Evolutionary conservation across 2,329 filamentous ascomycete species (phyloP), one percentile per base, ranked within the genome.

Genomic region (Colletotrichum cereale): DNA sequence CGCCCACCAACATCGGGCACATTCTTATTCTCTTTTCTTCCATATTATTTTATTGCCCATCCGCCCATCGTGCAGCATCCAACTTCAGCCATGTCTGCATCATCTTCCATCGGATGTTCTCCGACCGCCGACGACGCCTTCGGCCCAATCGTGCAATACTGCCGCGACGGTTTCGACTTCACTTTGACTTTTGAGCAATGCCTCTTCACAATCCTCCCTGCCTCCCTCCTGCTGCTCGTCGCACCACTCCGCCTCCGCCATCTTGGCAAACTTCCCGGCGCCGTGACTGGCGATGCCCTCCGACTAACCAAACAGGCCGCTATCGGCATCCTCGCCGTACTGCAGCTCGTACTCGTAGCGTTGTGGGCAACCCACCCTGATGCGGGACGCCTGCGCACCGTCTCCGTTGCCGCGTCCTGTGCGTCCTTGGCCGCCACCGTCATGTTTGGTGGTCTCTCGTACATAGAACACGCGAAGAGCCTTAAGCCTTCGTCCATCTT

Each of bases 401-500:
- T 78, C 16, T 80, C 79, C 40, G 58, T 80, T 12, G 78, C 78
- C 57, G 78, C 80, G 65, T 76, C 78, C 48, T 77, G 77, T 74
- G 73, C 80, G 34, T 81, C 79, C 12, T 75, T 81, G 60, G 76
- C 75, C 24, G 80, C 80, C 2, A 78, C 75, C 58, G 58, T 82
- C 62, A 74, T 79, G 67, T 77, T 77, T 53, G 78, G 77, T 71
- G 76, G 75, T n/a, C 65, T 84, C 2, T 83, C 82, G 1, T 82
- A 75, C 56, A 53, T 74, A 6, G 82, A 85, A 69, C 83, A 85
- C 71, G 71, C 75, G 29, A 78, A 77, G 16, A 78, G 80, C 11
- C 72, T 75, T 3, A 75, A 76, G 44, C 80, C 82, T 3, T 82
- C 82, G 2, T 74, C 77, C 0, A 53, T 84, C 2, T 73, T 83